Evolutionary conservation across 768 basidiomycete genomes (phyloP).

Genomic region (Macrolepiota albuminosa): DNA sequence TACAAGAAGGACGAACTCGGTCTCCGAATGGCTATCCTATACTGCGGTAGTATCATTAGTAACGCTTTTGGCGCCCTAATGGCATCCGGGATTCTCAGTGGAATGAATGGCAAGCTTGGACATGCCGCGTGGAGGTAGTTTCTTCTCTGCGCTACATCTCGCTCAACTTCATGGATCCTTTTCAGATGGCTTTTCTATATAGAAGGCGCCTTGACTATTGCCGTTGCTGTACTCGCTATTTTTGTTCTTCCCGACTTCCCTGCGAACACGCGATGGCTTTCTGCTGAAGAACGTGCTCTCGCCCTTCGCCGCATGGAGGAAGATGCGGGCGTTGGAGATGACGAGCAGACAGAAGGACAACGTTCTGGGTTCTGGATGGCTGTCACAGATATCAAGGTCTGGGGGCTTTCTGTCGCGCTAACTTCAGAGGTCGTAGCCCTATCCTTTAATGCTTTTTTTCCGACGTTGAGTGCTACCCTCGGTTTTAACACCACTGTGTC

Average conservation of each 20-base stretch:
- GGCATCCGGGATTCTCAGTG: constrained; percentile 68
- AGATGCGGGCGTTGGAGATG: constrained; percentile 35
- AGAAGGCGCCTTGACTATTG: constrained; percentile 56
- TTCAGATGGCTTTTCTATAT: constrained; percentile 69
- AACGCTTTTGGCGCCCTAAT: constrained; percentile 82
- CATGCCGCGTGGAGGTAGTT: constrained; percentile 66
- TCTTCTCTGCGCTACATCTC: not conserved
- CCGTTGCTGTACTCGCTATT: constrained; percentile 43
- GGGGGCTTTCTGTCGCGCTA: constrained; percentile 43
- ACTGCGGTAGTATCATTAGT: constrained; percentile 69
- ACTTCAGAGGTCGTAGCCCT: constrained; percentile 47
- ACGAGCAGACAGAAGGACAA: constrained; percentile 22
- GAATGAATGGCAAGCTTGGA: constrained; percentile 67
- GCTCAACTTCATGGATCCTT: not conserved
- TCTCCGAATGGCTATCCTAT: constrained; percentile 59
- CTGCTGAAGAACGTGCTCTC: constrained; percentile 48
- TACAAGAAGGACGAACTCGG: constrained; percentile 72
- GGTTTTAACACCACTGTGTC: constrained; percentile 62
- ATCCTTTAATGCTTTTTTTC: constrained; percentile 71
- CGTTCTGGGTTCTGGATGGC: constrained; percentile 51
- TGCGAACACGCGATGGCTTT: constrained; percentile 49
- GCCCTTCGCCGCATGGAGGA: constrained; percentile 60
- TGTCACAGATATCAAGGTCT: constrained; percentile 68
- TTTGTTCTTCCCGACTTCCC: constrained; percentile 77
- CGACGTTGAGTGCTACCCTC: constrained; percentile 65